These are phyloP conservation scores for Sugiyamaella americana DNA, from an alignment of 805 yeast species.

Conservation along the genomic window DNA sequence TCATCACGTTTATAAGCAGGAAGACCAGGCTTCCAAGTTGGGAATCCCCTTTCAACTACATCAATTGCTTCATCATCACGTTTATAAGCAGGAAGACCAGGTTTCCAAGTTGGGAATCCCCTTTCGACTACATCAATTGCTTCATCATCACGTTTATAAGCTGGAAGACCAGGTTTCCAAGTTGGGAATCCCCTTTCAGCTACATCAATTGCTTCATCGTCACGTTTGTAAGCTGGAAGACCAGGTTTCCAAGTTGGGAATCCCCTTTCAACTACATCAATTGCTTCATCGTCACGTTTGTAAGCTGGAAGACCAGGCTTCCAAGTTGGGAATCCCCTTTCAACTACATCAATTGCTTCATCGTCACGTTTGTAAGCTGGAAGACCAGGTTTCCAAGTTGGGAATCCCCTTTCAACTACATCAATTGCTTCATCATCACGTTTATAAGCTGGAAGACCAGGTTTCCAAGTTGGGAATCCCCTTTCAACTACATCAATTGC, in stretches of 20 bases:
- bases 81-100: conserved; percentile 6
- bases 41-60: conserved; percentile 5
- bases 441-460: conserved; percentile 6
- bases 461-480: conserved; percentile 5
- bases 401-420: not conserved
- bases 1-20: conserved; percentile 4
- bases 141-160: conserved; percentile 1
- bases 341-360: conserved; percentile 6
- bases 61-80: not conserved
- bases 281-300: conserved; percentile 6
- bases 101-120: not conserved
- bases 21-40: conserved; percentile 3
- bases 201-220: conserved; percentile 4
- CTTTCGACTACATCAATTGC: conserved; percentile 5
- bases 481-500: conserved; percentile 4
- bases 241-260: conserved; percentile 10
- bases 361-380: conserved; percentile 4
- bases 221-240: conserved; percentile 6
- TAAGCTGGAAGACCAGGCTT: conserved; percentile 7
- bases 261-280: conserved; percentile 1
- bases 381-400: conserved; percentile 6
- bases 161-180: conserved; percentile 7
- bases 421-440: conserved; percentile 1
- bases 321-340: conserved; percentile 1
- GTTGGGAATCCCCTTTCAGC: conserved; percentile 4